A percentile compares a stretch with the other conserved stretches of the same genome.
These are phyloP conservation scores for Podaxis sp. DNA, from an alignment of 768 basidiomycete species.

Conservation along the genomic window DNA sequence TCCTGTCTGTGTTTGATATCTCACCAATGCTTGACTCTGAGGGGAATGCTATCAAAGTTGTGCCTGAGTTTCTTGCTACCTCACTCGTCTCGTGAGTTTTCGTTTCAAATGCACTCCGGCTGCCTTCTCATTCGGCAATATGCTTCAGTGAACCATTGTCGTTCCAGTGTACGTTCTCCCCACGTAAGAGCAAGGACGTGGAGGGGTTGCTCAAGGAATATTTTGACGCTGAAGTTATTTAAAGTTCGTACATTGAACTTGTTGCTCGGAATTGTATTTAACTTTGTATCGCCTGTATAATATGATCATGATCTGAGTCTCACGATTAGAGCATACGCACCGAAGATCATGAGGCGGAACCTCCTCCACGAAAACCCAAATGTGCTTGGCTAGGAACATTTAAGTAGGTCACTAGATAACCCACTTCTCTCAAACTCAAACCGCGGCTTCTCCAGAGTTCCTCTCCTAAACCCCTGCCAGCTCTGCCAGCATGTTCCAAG, in stretches of 20 bases:
- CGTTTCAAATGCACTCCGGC: neutral
- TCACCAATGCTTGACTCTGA: slow-evolving; percentile 12
- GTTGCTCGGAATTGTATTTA: neutral
- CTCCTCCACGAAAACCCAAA: too few species aligned
- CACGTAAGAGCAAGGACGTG: neutral
- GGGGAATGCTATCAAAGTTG: slow-evolving; percentile 11
- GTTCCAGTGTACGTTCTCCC: slow-evolving; percentile 6
- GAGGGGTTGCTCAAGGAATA: slow-evolving; percentile 5
- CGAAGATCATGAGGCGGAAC: too few species aligned
- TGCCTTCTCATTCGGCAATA: neutral
- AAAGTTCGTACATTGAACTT: neutral
- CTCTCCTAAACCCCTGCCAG: too few species aligned
- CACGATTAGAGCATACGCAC: too few species aligned
- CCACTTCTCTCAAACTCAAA: too few species aligned
- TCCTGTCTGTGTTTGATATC: slow-evolving; percentile 20
- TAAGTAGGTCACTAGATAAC: too few species aligned
- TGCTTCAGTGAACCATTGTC: neutral
- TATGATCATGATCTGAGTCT: too few species aligned
- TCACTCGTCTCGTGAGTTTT: slow-evolving; percentile 7
- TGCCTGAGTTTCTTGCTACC: neutral
- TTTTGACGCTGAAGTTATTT: slow-evolving; percentile 4
- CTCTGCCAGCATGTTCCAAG: too few species aligned
- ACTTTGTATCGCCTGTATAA: neutral
- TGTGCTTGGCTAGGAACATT: too few species aligned
- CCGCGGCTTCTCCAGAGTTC: too few species aligned